Percentiles rank a stretch among this genome's conserved stretches.
These are phyloP conservation scores for Candida verbasci DNA, from an alignment of 805 yeast genomes.

Conservation along the genomic window DNA sequence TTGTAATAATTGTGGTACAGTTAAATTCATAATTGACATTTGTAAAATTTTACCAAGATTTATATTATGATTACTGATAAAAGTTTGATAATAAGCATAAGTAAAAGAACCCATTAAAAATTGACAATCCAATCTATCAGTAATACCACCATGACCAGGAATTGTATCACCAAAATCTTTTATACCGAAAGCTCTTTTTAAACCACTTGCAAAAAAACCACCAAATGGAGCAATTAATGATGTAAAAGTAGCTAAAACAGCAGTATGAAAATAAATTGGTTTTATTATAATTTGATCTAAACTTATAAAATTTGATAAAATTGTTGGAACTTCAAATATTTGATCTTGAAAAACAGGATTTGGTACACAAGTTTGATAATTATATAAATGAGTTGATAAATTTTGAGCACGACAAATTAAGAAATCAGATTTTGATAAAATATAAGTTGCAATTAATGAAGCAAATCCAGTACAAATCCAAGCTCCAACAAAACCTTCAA, in stretches of 20 bases:
- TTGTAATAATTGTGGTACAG: slow-evolving; percentile 59
- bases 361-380: slow-evolving; percentile 68
- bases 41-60: slow-evolving; percentile 76
- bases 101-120: slow-evolving; percentile 96
- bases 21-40: slow-evolving; percentile 65
- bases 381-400: slow-evolving; percentile 56
- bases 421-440: slow-evolving; percentile 63
- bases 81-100: slow-evolving; percentile 88
- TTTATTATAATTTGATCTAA: slow-evolving; percentile 55
- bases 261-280: slow-evolving; percentile 88
- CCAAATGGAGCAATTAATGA: slow-evolving; percentile 98
- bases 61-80: slow-evolving; percentile 67
- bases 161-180: slow-evolving; percentile 98
- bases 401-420: slow-evolving; percentile 84
- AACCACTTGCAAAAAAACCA: slow-evolving; percentile 96
- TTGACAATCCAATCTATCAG: slow-evolving; percentile 97
- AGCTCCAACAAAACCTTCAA: slow-evolving; percentile 96
- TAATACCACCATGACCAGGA: slow-evolving; percentile 98
- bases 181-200: slow-evolving; percentile 92
- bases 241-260: slow-evolving; percentile 87
- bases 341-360: slow-evolving; percentile 89
- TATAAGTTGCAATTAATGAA: slow-evolving; percentile 60
- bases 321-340: slow-evolving; percentile 68
- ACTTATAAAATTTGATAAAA: slow-evolving; percentile 45
- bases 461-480: slow-evolving; percentile 88